These are phyloP conservation scores for Tuber borchii DNA, from an alignment of 495 filamentous ascomycete genomes.

Conservation along the genomic window DNA sequence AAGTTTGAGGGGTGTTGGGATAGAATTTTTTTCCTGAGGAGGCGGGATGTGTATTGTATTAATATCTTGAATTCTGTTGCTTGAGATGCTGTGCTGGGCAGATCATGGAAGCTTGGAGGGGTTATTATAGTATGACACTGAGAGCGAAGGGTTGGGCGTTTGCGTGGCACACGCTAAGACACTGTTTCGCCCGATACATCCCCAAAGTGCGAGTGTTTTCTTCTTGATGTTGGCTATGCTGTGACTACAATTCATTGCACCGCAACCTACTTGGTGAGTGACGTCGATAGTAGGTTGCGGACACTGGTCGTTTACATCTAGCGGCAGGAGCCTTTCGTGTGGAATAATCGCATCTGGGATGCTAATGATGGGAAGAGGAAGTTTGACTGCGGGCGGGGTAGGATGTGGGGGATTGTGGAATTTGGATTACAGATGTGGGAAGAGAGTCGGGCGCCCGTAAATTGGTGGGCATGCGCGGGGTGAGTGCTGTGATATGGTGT, in stretches of 20 bases:
- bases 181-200: background rate
- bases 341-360: too few relatives aligned
- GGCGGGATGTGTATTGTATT: background rate
- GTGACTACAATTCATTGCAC: background rate
- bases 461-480: too few relatives aligned
- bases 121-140: background rate
- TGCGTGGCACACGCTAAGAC: background rate
- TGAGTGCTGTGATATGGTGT: too few relatives aligned
- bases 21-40: background rate
- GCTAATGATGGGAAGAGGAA: too few relatives aligned
- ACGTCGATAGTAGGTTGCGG: background rate
- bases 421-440: too few relatives aligned
- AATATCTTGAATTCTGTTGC: background rate
- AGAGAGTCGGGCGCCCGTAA: too few relatives aligned
- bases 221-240: background rate
- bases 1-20: conserved; percentile 43
- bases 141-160: background rate
- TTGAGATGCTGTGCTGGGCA: background rate
- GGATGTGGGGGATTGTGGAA: too few relatives aligned
- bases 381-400: too few relatives aligned
- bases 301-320: too few relatives aligned
- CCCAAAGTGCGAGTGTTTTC: background rate
- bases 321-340: too few relatives aligned
- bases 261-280: background rate
- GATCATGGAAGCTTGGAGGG: background rate